phyloP scores from a whole-genome alignment of 1,284 basidiomycete genomes.

The Somion occarium region DNA sequence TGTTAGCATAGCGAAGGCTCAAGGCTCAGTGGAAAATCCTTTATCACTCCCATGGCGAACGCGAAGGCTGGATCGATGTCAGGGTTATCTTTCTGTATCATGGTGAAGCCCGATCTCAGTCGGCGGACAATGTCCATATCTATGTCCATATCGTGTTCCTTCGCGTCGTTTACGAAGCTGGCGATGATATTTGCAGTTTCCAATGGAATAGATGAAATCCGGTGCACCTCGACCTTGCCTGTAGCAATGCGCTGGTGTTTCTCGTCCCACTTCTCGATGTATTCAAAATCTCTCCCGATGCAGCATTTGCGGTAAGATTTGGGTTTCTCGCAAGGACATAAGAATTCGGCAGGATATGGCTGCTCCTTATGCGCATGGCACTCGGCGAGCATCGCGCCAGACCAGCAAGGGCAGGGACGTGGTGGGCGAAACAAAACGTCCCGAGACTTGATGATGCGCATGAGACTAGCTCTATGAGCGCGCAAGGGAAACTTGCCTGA shows the following conservation, averaged over 20 bases:
- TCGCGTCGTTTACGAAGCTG: not conserved
- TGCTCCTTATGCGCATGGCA: constrained; percentile 13
- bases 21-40: too few species aligned
- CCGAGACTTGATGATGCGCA: not conserved
- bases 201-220: not conserved
- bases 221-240: not conserved
- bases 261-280: constrained; percentile 12
- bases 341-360: constrained; percentile 12
- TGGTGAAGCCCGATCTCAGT: too few species aligned
- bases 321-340: constrained; percentile 12
- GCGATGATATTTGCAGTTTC: not conserved
- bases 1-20: constrained; percentile 3
- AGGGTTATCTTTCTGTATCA: not conserved
- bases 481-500: not conserved
- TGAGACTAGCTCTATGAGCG: not conserved
- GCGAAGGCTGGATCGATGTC: constrained; percentile 12
- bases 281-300: not conserved
- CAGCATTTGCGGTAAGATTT: constrained; percentile 15
- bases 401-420: constrained; percentile 17
- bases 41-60: constrained; percentile 3
- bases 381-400: constrained; percentile 12
- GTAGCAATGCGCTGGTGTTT: not conserved
- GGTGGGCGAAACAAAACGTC: constrained; percentile 8
- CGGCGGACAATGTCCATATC: not conserved
- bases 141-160: not conserved